These are phyloP conservation scores for Mycena rosella DNA, from an alignment of 768 basidiomycete genomes.

Conservation along the genomic window DNA sequence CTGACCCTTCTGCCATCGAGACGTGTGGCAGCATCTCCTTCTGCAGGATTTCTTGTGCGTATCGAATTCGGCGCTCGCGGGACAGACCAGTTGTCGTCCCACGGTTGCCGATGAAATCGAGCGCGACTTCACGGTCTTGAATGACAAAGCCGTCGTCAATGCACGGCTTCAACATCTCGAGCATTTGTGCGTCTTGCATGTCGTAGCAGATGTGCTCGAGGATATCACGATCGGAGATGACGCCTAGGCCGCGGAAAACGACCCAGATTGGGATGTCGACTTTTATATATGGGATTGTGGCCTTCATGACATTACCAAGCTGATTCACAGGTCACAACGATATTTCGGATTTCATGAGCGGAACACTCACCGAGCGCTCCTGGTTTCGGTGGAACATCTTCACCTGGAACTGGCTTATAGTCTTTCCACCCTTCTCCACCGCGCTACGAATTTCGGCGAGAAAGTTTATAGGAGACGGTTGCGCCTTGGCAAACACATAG, in stretches of 20 bases:
- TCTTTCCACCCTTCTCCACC: constrained; percentile 98
- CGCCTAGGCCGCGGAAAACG: constrained; percentile 96
- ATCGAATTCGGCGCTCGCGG: constrained; percentile 92
- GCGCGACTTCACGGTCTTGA: constrained; percentile 95
- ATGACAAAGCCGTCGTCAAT: constrained; percentile 99
- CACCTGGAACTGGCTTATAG: constrained; percentile 96
- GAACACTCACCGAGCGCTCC: constrained; percentile 82
- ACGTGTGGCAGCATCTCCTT: constrained; percentile 99
- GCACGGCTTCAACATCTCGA: constrained; percentile 98
- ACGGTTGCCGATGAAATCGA: constrained; percentile 99
- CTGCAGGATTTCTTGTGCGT: constrained; percentile 97
- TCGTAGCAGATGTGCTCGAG: constrained; percentile 99
- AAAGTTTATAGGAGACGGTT: constrained; percentile 95
- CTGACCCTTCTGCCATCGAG: constrained; percentile 94
- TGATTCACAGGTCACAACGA: constrained; percentile 43
- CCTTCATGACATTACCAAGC: constrained; percentile 95
- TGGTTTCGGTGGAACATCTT: constrained; percentile 95
- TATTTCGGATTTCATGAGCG: constrained; percentile 19
- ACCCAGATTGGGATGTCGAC: constrained; percentile 99
- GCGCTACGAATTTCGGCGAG: constrained; percentile 97
- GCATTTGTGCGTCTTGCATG: constrained; percentile 94
- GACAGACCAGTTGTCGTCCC: constrained; percentile 94
- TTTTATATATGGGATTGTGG: constrained; percentile 97
- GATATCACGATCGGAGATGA: constrained; percentile 97
- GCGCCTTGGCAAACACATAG: constrained; percentile 98